Base-by-base conservation (phyloP, 139 green algal species). In the Auxenochlorella pyrenoidosa region DNA sequence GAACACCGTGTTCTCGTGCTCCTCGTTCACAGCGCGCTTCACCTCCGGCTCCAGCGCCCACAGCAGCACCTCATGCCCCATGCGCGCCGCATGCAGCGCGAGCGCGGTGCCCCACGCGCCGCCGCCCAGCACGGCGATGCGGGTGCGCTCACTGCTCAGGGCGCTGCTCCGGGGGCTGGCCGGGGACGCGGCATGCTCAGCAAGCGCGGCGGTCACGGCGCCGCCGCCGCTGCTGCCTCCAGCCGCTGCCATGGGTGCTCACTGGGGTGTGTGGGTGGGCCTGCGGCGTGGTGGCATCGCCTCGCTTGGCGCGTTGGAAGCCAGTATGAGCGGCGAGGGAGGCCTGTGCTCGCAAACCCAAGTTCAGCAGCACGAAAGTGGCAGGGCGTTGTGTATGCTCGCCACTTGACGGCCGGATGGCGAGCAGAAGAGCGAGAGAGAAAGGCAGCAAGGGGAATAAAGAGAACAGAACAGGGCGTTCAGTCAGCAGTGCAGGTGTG, bases 81-180 rank as follows among this genome's bases (percentile, higher is more conserved):
- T 95, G 44, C 92, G 83, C 6, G 92, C 93, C 28, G 80, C 91
- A 47, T 97, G 95, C 24, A 92, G 86, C 1, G 90, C 94, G 70
- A 98, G 87, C 34, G 95, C 94, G 15, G 95, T 98, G 34, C 95
- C 95, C 94, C 94, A 98, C 15, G 95, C 94, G 58, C 95, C 95
- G 4, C 91, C 94, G 75, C 95, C 95, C 32, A 97, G 82, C 15
- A 97, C 94, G 6, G 90, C 92, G 28, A 96, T 83, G 70, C 86
- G 54, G 10, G 71, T 87, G 80, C 79, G 79, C 34, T 83, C 70
- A 43, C 41, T 58, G 86, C 79, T 86, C 22, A 87, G 71, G 22
- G 30, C 80, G 58, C 36, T 84, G 79, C 32, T 36, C 15, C 34
- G 68, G 34, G 68, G 38, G 68, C 68, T 38, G n/a, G 38, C 68